Base-by-base conservation (phyloP, 495 filamentous ascomycete species). In the Penicillium malachiteum region DNA sequence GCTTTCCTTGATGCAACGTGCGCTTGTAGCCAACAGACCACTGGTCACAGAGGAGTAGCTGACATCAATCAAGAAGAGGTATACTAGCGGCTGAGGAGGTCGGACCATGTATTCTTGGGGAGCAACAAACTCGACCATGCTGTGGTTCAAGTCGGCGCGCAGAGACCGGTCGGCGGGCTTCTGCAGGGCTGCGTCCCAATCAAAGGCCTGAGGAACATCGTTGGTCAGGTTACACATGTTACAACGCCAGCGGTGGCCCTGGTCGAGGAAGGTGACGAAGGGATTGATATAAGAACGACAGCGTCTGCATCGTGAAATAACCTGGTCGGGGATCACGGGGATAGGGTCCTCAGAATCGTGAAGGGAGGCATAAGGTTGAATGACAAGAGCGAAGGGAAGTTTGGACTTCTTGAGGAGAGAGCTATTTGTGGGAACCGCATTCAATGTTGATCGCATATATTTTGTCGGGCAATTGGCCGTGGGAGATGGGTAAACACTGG, bases 141-240 rank as follows among this genome's bases (percentile, higher is more conserved):
- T 81, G 64, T 96, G 86, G 72, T 97, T 98, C 48, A 98, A 81
- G 66, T 98, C 94, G 17, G 90, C 79, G 55, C 94, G 81, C 69
- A 93, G 83, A 83, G 94, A 91, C 61, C 94, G 76, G 68, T 98
- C 95, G 18, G 94, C 83, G 26, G 84, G 87, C 79, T 93, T 92
- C 70, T 97, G 92, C 47, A 89, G 75, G 12, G 90, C 85, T 37
- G 89, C 84, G 73, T 98, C 95, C 94, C 94, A 98, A 71, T 98
- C 94, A 58, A 97, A 98, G 5, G 92, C 92, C 74, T 97, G 95
- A 8, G 94, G 94, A 13, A 98, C 95, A 64, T 98, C 94, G 67
- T 97, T 98, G 51, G 92, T 97, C 53, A 98, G 78, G 71, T 96
- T 97, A 68, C 94, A 98, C 93, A 98, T 97, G 73, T 98, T 98